Evolutionary conservation across 257 asterid genomes (phyloP).

Genomic region (Nicotiana tomentosiformis): DNA sequence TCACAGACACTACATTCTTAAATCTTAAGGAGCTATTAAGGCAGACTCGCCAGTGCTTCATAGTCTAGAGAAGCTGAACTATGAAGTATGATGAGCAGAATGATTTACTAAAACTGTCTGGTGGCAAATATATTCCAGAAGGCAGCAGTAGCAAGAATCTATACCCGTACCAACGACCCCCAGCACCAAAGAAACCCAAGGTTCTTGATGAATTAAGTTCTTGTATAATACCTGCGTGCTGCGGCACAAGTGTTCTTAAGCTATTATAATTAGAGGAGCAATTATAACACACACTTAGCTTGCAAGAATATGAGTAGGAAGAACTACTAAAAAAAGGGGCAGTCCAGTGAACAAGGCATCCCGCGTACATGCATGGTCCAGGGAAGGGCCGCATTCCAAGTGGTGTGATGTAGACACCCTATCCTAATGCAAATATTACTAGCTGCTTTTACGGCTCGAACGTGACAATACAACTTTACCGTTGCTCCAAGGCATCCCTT

Average conservation of each 20-base stretch:
- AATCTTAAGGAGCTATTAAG: not conserved
- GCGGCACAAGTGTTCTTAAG: not conserved
- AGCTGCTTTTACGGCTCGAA: too few species aligned
- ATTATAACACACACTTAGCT: not conserved
- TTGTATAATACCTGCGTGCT: not conserved
- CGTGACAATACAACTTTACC: too few species aligned
- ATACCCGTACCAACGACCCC: not conserved
- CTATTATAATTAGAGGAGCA: not conserved
- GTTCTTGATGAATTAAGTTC: slow-evolving; percentile 1
- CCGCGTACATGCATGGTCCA: too few species aligned
- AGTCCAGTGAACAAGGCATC: too few species aligned
- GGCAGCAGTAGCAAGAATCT: not conserved
- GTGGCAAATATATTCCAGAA: not conserved
- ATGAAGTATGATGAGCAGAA: not conserved
- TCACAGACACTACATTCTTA: not conserved
- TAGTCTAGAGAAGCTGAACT: not conserved
- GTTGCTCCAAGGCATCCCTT: too few species aligned
- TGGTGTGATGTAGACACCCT: too few species aligned
- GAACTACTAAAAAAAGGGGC: too few species aligned
- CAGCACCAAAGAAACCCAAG: not conserved
- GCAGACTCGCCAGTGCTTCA: not conserved
- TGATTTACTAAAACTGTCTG: not conserved
- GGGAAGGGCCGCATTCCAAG: too few species aligned
- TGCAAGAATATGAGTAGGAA: not conserved
- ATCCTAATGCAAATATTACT: too few species aligned